Base-by-base conservation (phyloP, 805 yeast species). In the Candida koratica region DNA sequence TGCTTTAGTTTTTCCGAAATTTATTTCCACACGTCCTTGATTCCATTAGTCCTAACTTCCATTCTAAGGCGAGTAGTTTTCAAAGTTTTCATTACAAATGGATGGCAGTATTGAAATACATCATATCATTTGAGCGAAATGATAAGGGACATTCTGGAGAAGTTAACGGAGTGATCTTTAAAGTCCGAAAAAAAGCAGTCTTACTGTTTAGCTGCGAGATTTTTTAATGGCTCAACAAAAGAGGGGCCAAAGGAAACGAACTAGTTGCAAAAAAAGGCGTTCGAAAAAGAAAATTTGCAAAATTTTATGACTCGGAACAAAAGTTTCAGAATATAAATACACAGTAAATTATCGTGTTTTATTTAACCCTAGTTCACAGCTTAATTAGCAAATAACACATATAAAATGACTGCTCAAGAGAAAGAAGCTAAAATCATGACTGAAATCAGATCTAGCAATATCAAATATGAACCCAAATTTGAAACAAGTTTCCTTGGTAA, bases 341-440 rank as follows among this genome's bases (percentile, higher is more conserved):
- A 19, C 20, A 6, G 3, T 14, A 12, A 29, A 5, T 19, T 20
- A 19, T 15, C 32, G 6, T 3, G 6, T 12, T 29, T 29, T 29
- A 19, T 11, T 10, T n/a, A 29, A 19, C 14, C 18, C 10, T 19
- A 29, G 25, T 29, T 19, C 13, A 17, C 4, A 29, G 32, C 20
- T 29, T 29, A 26, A 19, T 15, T 8, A 22, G 12, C 17, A 10
- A 36, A 20, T 8, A 7, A 20, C 23, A 20, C 7, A 20, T 20
- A 20, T 10, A 20, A 20, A 46, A 39, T 55, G 44, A 53, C 66
- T 39, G 71, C 71, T 37, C 59, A 53, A 40, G 71, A 67, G 51
- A 67, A 67, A 52, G 72, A 67, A 56, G 71, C 70, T 43, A 53
- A 54, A 45, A 66, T 67, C 46, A 66, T 67, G 72, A 55, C 56